Evolutionary conservation across 306 rosid genomes (phyloP).

Genomic region (Cucurbita maxima): DNA sequence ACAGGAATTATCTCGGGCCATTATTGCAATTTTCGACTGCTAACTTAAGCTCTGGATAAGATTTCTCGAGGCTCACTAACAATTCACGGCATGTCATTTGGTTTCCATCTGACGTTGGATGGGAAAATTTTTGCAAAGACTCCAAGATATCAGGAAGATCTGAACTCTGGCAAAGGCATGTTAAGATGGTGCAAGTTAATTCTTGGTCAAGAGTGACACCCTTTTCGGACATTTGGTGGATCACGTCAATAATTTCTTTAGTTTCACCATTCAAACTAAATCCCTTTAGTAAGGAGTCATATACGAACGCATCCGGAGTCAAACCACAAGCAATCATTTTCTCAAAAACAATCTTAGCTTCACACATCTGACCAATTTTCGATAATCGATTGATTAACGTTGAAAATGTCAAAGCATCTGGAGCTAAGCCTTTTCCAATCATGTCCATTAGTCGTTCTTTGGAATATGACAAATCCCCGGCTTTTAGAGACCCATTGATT

Average conservation of each 20-base stretch:
- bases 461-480: conserved; percentile 47
- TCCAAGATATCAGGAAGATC: conserved; percentile 30
- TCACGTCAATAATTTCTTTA: conserved; percentile 34
- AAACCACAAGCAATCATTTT: conserved; percentile 47
- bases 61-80: conserved; percentile 29
- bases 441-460: conserved; percentile 39
- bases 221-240: conserved; percentile 52
- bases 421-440: conserved; percentile 36
- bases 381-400: conserved; percentile 39
- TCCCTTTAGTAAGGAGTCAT: conserved; percentile 60
- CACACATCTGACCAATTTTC: conserved; percentile 47
- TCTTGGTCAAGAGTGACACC: conserved; percentile 45
- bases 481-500: conserved; percentile 48
- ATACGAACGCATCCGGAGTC: conserved; percentile 36
- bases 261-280: conserved; percentile 35
- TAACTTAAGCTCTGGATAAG: conserved; percentile 40
- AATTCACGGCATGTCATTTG: conserved; percentile 34
- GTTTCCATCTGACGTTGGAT: conserved; percentile 21
- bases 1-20: neutral
- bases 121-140: conserved; percentile 45
- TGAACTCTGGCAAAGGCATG: conserved; percentile 37
- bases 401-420: conserved; percentile 47
- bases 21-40: neutral
- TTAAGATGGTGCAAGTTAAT: conserved; percentile 48
- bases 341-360: conserved; percentile 41